Conservation (phyloP, 140 eudicot genomes). For the Eryngium alpinum region DNA sequence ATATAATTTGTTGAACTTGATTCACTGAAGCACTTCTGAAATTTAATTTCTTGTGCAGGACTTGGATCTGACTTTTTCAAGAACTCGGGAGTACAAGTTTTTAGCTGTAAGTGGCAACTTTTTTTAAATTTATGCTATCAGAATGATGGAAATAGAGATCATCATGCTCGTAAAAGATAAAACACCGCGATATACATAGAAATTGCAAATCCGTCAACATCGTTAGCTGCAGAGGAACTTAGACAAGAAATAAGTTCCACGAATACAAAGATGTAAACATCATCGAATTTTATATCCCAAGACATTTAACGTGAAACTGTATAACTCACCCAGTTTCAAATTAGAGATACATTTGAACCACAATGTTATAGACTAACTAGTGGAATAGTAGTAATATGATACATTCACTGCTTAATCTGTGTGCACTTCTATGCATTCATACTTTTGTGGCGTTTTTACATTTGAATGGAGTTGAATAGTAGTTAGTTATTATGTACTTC, state of each 20-base stretch:
- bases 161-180: not conserved
- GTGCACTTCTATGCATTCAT: not conserved
- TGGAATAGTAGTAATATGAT: too few relatives aligned
- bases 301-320: not conserved
- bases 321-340: not conserved
- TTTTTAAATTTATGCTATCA: slow-evolving; percentile 9
- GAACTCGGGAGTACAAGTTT: slow-evolving; percentile 60
- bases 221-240: too few relatives aligned
- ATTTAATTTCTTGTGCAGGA: slow-evolving; percentile 29
- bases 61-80: slow-evolving; percentile 24
- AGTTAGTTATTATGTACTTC: too few relatives aligned
- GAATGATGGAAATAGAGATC: not conserved
- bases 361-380: too few relatives aligned
- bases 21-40: too few relatives aligned
- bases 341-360: not conserved
- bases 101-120: slow-evolving; percentile 31
- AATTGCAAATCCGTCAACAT: too few relatives aligned
- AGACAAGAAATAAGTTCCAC: not conserved
- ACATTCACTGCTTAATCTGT: not conserved
- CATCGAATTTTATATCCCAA: too few relatives aligned
- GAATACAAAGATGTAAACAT: not conserved
- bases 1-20: too few relatives aligned
- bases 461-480: too few relatives aligned
- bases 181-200: too few relatives aligned
- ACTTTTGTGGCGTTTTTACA: not conserved